Base-by-base conservation (phyloP, 805 yeast species). In the Monosporozyma solicola region DNA sequence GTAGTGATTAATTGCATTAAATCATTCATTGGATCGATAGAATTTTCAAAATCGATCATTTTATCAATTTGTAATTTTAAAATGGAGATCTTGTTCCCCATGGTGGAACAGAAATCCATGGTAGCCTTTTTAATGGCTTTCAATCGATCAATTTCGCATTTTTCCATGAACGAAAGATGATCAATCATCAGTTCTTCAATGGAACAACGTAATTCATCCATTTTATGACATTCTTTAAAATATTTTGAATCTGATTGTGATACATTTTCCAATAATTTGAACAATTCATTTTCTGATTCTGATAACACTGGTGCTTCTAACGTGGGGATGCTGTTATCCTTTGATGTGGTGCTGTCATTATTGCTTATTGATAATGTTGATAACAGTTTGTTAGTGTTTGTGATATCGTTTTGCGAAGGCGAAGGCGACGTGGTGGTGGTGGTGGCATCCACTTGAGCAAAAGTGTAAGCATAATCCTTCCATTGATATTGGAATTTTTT, bases 401-500 rank as follows among this genome's bases (percentile, higher is more conserved):
- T 20, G 20, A 20, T 20, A 20, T 20, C 20, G 20, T 20, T 20
- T 20, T 20, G 20, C 20, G 20, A 20, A 20, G 20, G 20, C 20
- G 20, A 20, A 20, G 20, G 20, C 20, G 20, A 20, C 20, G 20
- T 20, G 20, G 20, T 20, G 20, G 20, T 20, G 20, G 46, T 29
- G 15, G 24, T 24, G 24, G 69, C 65, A 10, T 27, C 7, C 29
- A 72, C 16, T 16, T 72, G 74, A 2, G 83, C 81, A 47, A 79
- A 71, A 55, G 78, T 80, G 63, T 79, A 86, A 0, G 87, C 86
- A 54, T 75, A 68, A 3, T 82, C 82, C 56, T 81, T 83, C 96
- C 96, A 89, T 68, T 87, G 96, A 63, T 87, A 88, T 61, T 73
- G 76, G 65, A 84, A 80, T 52, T 82, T 84, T 2, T 89, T 80